A percentile compares a stretch with the other conserved stretches of the same genome.
Evolutionary conservation across 129 eudicot species (phyloP).

Genomic region (Chrysanthemum lavandulifolium): DNA sequence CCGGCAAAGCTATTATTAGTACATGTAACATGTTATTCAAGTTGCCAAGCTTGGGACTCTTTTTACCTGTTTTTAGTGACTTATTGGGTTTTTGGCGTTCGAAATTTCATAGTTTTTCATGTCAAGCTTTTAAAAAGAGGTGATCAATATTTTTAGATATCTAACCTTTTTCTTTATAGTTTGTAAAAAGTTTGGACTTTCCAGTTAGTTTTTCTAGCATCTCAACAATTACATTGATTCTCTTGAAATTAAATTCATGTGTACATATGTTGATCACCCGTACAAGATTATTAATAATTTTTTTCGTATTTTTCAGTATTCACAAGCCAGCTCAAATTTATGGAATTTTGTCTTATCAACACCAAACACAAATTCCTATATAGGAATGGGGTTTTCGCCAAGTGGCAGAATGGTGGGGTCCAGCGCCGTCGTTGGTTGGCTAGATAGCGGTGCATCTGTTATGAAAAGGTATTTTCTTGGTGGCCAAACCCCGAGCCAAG

Average conservation of each 20-base stretch:
- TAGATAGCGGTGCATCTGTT: slow-evolving; percentile 21
- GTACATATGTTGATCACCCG: background rate
- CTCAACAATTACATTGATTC: no score
- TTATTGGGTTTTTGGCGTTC: no score
- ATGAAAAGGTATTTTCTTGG: slow-evolving; percentile 54
- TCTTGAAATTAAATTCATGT: no score
- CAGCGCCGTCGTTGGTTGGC: slow-evolving; percentile 89
- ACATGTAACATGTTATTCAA: no score
- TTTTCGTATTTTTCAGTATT: slow-evolving; percentile 41
- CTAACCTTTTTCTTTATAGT: background rate
- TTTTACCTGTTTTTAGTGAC: no score
- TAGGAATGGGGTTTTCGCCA: slow-evolving; percentile 76
- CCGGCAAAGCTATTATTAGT: no score
- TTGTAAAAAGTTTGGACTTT: no score
- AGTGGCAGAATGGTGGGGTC: slow-evolving; percentile 83
- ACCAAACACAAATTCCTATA: slow-evolving; percentile 56
- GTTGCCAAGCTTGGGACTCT: no score
- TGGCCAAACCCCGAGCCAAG: slow-evolving; percentile 48
- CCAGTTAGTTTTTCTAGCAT: no score
- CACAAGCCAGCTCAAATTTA: slow-evolving; percentile 45
- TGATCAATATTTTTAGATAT: background rate
- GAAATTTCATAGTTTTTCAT: background rate
- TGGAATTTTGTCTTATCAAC: slow-evolving; percentile 87
- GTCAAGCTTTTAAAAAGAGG: background rate
- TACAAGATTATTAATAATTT: background rate